Percentiles rank a stretch among this genome's conserved stretches.
Conservation (phyloP, 2,329 filamentous ascomycete species). For the Rugonectria rugulosa region DNA sequence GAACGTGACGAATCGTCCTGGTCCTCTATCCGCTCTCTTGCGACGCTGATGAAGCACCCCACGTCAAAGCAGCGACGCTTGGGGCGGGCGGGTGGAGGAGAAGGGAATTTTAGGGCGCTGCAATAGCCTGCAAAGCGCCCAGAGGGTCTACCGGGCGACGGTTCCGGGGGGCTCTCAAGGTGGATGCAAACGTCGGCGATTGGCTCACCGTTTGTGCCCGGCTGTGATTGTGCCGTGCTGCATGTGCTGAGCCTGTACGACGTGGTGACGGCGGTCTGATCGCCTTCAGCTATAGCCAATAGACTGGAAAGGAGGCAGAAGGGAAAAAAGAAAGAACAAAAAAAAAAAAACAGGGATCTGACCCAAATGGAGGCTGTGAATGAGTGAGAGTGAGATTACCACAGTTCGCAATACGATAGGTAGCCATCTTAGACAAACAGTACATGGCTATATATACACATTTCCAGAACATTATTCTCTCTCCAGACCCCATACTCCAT, state of each 20-base stretch:
- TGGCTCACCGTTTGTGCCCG: background rate
- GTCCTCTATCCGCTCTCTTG: background rate
- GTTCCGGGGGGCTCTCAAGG: constrained; percentile 10
- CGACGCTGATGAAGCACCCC: constrained; percentile 17
- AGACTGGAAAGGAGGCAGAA: background rate
- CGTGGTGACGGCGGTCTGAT: constrained; percentile 1
- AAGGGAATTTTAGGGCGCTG: no score
- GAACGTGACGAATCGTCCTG: background rate
- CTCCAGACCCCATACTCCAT: no score
- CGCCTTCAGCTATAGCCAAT: background rate
- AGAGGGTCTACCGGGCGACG: background rate
- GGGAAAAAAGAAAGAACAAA: no score
- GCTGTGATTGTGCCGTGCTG: constrained; percentile 9
- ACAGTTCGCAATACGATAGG: background rate
- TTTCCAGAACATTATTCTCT: no score
- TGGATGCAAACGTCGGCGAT: background rate
- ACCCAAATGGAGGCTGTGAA: background rate
- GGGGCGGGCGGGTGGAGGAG: background rate
- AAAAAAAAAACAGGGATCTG: no score
- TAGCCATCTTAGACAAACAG: no score
- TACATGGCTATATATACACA: no score
- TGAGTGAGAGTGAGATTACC: background rate
- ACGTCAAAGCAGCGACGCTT: constrained; percentile 1
- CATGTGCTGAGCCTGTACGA: background rate
- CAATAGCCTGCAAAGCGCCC: no score